phyloP scores from a whole-genome alignment of 2,329 filamentous ascomycete species.

The Aspergillus floridensis region DNA sequence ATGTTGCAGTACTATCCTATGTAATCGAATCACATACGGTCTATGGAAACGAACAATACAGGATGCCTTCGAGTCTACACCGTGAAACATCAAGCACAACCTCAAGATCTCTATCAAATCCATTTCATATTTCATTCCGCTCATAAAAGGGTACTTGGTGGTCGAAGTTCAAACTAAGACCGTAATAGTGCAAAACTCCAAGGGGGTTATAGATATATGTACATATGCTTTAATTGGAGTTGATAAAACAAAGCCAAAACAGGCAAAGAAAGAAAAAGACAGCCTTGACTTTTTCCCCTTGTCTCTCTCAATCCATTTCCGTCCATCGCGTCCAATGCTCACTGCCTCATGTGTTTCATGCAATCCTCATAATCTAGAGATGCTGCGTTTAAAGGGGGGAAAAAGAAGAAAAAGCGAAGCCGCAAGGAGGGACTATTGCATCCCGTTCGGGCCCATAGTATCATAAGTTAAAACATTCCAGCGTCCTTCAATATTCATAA shows the following conservation, averaged over 20 bases:
- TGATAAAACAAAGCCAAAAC: conserved; percentile 2
- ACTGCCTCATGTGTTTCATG: background rate
- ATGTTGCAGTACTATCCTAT: too few relatives aligned
- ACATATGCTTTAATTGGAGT: background rate
- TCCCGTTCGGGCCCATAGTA: background rate
- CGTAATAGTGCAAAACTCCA: background rate
- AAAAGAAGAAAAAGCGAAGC: background rate
- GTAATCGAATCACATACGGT: too few relatives aligned
- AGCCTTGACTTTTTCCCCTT: background rate
- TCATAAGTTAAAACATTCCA: background rate
- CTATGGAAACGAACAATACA: too few relatives aligned
- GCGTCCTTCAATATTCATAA: background rate
- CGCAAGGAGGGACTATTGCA: background rate
- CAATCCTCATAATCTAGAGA: background rate
- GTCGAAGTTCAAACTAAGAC: background rate
- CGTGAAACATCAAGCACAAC: too few relatives aligned
- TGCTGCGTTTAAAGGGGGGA: background rate
- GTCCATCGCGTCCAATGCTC: background rate
- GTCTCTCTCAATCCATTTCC: background rate
- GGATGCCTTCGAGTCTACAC: too few relatives aligned
- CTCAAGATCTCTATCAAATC: background rate
- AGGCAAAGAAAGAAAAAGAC: background rate
- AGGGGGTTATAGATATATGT: background rate
- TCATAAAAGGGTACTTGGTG: background rate
- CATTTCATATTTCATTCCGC: background rate